Evolutionary conservation across 441 rosid genomes (phyloP), one percentile per base, ranked within the genome.

Genomic region (Erodium moschatum): DNA sequence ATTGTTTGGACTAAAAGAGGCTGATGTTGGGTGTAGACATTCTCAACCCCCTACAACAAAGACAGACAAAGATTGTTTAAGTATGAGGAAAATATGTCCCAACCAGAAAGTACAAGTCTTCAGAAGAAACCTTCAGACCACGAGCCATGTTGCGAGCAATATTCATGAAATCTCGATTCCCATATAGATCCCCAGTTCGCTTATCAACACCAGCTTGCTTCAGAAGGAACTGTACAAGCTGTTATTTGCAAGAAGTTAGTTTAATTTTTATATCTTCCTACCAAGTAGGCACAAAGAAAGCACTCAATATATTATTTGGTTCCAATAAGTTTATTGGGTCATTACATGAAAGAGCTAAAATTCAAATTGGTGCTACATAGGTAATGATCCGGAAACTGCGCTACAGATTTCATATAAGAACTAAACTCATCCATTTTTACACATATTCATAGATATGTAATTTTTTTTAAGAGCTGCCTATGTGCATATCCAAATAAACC

Each of bases 91-190:
- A 65, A 61, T n/a, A 50, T 24, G 16, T 6, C 7, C 7, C 42
- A 66, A 15, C 66, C 63, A 72, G 65, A 24, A 70, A 21, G 7
- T 56, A 74, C 35, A 40, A 56, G 31, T 40, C 13, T 74, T 73
- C 62, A 21, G 24, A 64, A 71, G 81, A 27, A 65, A 93, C 98
- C 98, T 93, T 89, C 71, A 91, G 83, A 44, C 97, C 98, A 80
- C 98, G 97, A 74, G 98, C 98, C 97, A 93, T 91, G 83, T 93
- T 91, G 40, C 97, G 95, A 68, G 98, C 97, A 81, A 91, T 93
- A 80, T 87, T 93, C 64, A 93, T 72, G 73, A 93, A 73, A 87
- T 93, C 98, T 62, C 96, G 89, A 68, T 88, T 93, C 75, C 98
- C 97, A 75, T 78, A 93, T 18, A 93, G 92, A 85, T 93, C 97